A percentile compares a stretch with the other conserved stretches of the same genome.
Evolutionary conservation across 768 basidiomycete genomes (phyloP).

Genomic region (Mycena crocata): DNA sequence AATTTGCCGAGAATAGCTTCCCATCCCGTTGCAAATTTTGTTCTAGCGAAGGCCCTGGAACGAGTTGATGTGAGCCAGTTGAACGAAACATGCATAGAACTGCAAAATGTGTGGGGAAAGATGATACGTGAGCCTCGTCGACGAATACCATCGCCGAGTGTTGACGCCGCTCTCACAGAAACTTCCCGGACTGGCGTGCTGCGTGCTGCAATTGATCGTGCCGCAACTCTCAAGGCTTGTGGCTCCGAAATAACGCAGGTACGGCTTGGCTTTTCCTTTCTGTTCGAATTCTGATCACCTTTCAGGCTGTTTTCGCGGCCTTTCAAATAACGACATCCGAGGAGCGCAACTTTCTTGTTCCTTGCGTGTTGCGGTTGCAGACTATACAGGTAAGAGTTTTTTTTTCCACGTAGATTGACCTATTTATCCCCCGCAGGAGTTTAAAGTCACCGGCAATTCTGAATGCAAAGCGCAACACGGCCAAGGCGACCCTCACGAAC

Average conservation of each 20-base stretch:
- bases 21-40: slow-evolving; percentile 96
- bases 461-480: slow-evolving; percentile 31
- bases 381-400: slow-evolving; percentile 55
- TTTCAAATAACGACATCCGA: slow-evolving; percentile 65
- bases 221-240: slow-evolving; percentile 57
- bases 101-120: slow-evolving; percentile 68
- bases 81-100: slow-evolving; percentile 65
- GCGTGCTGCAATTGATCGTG: slow-evolving; percentile 79
- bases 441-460: slow-evolving; percentile 29
- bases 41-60: slow-evolving; percentile 82
- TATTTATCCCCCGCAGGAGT: slow-evolving; percentile 33
- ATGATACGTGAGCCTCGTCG: slow-evolving; percentile 69
- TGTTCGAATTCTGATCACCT: slow-evolving; percentile 15
- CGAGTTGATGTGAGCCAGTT: slow-evolving; percentile 70
- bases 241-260: slow-evolving; percentile 71
- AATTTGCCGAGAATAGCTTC: slow-evolving; percentile 77
- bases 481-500: slow-evolving; percentile 48
- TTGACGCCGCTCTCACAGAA: slow-evolving; percentile 52
- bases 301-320: slow-evolving; percentile 68
- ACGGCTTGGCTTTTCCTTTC: slow-evolving; percentile 31
- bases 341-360: slow-evolving; percentile 67
- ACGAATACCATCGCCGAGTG: neutral
- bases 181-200: slow-evolving; percentile 82
- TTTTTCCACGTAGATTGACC: neutral
- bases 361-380: slow-evolving; percentile 72